Evolutionary conservation across 1,284 basidiomycete species (phyloP).

Genomic region (Malassezia dermatis): DNA sequence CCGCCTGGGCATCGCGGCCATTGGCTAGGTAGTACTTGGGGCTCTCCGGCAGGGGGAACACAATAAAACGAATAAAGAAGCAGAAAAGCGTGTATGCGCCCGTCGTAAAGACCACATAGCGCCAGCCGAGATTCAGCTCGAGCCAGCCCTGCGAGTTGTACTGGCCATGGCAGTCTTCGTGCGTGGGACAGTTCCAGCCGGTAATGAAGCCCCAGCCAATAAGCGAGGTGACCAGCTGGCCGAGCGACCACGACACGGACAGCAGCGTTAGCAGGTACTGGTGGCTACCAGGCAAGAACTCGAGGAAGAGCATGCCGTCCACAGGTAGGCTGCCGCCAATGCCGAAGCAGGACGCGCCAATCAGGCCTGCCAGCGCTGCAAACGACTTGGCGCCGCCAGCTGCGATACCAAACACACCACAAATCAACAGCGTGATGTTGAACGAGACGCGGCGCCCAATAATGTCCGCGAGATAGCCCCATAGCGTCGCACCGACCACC

Average conservation of each 20-base stretch:
- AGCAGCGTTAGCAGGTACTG: conserved; percentile 40
- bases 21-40: conserved; percentile 43
- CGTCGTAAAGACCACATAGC: conserved; percentile 39
- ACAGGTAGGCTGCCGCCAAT: conserved; percentile 42
- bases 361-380: conserved; percentile 34
- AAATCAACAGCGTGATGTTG: conserved; percentile 39
- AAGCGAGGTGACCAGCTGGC: conserved; percentile 37
- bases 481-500: conserved; percentile 33
- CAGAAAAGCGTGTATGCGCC: conserved; percentile 36
- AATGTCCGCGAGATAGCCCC: conserved; percentile 42
- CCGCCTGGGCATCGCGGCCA: conserved; percentile 41
- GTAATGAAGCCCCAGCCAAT: conserved; percentile 43
- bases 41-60: conserved; percentile 42
- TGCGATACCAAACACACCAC: conserved; percentile 41
- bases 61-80: conserved; percentile 34
- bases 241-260: conserved; percentile 43
- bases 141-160: conserved; percentile 18
- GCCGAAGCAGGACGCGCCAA: conserved; percentile 37
- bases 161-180: not conserved
- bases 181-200: conserved; percentile 33
- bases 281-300: conserved; percentile 35
- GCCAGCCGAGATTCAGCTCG: conserved; percentile 34
- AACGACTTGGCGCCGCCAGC: conserved; percentile 36
- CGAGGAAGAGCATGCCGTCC: conserved; percentile 44
- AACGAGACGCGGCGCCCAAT: conserved; percentile 41